Evolutionary conservation across 2,329 filamentous ascomycete species (phyloP).

Genomic region (Penicillium sclerotigenum): DNA sequence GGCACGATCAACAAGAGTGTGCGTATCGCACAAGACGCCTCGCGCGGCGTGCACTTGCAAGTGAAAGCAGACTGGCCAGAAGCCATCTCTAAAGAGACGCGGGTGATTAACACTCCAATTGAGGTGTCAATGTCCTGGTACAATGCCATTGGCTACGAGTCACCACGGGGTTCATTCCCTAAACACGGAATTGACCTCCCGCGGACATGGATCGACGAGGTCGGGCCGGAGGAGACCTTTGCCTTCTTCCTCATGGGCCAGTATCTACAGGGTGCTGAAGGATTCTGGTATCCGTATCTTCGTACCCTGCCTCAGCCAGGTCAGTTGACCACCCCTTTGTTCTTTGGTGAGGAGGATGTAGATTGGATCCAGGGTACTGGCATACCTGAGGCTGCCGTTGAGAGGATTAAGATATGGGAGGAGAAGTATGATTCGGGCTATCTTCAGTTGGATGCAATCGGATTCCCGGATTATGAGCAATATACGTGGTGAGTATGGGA

Average conservation of each 20-base stretch:
- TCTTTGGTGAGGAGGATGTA: conserved; percentile 61
- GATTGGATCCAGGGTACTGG: conserved; percentile 46
- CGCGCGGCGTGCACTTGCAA: conserved; percentile 37
- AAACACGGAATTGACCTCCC: conserved; percentile 47
- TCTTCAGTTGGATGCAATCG: conserved; percentile 29
- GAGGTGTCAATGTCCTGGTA: conserved; percentile 39
- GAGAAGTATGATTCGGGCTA: conserved; percentile 37
- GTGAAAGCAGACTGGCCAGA: conserved; percentile 28
- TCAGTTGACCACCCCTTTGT: conserved; percentile 59
- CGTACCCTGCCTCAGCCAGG: conserved; percentile 61
- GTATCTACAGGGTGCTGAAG: conserved; percentile 56
- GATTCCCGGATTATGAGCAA: conserved; percentile 29
- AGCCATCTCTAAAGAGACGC: conserved; percentile 29
- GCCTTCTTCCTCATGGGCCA: conserved; percentile 69
- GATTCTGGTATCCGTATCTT: conserved; percentile 69
- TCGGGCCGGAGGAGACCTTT: conserved; percentile 59
- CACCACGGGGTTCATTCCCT: conserved; percentile 20
- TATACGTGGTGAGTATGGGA: conserved; percentile 40
- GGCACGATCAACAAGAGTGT: conserved; percentile 34
- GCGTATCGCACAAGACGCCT: conserved; percentile 33
- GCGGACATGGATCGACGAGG: conserved; percentile 47
- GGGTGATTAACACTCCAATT: conserved; percentile 37
- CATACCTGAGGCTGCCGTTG: conserved; percentile 33
- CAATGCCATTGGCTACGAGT: conserved; percentile 31
- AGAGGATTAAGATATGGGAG: conserved; percentile 36